These are phyloP conservation scores for Penicillium italicum DNA, from an alignment of 2,329 filamentous ascomycete genomes.

Conservation along the genomic window DNA sequence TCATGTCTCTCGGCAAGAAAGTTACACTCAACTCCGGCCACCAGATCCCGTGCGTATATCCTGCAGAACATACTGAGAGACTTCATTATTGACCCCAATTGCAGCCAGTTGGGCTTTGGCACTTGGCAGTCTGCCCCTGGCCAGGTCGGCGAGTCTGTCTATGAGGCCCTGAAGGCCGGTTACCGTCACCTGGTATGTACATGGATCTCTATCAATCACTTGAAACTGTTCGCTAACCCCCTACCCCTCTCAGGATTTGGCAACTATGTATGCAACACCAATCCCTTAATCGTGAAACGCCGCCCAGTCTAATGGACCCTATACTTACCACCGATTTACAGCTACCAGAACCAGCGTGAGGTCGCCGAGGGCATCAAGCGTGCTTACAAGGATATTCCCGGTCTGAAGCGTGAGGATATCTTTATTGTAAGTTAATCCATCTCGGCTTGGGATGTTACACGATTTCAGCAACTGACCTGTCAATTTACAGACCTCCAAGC, in stretches of 20 bases:
- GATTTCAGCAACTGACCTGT: neutral
- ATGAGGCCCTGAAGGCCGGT: conserved; percentile 39
- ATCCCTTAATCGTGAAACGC: neutral
- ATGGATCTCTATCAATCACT: neutral
- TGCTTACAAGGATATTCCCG: conserved; percentile 38
- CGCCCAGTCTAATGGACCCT: neutral
- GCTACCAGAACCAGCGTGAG: conserved; percentile 41
- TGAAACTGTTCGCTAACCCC: conserved; percentile 10
- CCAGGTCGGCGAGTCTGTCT: conserved; percentile 40
- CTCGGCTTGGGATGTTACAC: neutral
- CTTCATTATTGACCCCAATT: neutral
- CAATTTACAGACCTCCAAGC: conserved; percentile 51
- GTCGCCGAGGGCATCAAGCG: conserved; percentile 35
- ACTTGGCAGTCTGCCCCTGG: conserved; percentile 42
- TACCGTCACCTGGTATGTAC: conserved; percentile 39
- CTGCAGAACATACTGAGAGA: neutral
- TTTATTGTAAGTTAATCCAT: conserved; percentile 34
- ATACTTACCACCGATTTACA: conserved; percentile 7
- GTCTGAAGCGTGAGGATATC: conserved; percentile 41
- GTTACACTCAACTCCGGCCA: conserved; percentile 38
- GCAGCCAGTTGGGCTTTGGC: conserved; percentile 39
- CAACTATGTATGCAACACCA: conserved; percentile 34
- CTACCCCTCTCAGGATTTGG: conserved; percentile 32
- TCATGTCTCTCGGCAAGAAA: conserved; percentile 42
- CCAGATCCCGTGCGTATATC: conserved; percentile 36